Conservation (phyloP, 2,329 filamentous ascomycete species). For the Penicillium olsonii region DNA sequence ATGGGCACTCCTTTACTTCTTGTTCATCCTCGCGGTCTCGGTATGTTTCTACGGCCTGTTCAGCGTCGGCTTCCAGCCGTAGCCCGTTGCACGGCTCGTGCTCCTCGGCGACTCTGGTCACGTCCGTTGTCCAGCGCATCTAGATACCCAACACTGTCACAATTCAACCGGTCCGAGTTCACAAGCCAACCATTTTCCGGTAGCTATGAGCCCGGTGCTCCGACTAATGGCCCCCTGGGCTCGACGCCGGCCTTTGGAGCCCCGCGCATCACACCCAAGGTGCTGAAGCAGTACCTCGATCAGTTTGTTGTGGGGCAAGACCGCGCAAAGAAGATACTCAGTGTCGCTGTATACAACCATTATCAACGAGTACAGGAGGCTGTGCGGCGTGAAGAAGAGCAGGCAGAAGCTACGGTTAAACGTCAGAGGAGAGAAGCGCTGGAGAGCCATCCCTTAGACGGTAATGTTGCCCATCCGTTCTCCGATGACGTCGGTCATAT, state of each 20-base stretch:
- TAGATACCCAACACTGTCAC: slow-evolving; percentile 45
- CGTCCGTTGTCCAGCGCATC: slow-evolving; percentile 33
- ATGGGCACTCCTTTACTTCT: slow-evolving; percentile 6
- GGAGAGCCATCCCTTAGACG: slow-evolving; percentile 75
- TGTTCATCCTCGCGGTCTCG: slow-evolving; percentile 2
- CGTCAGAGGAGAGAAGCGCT: slow-evolving; percentile 69
- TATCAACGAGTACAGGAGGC: slow-evolving; percentile 82
- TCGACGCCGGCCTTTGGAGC: slow-evolving; percentile 60
- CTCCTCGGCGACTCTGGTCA: slow-evolving; percentile 6
- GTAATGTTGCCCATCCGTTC: slow-evolving; percentile 44
- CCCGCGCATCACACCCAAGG: slow-evolving; percentile 61
- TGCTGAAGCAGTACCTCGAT: slow-evolving; percentile 86
- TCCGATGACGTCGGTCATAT: background rate
- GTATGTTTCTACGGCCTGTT: slow-evolving; percentile 36
- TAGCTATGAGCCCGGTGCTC: slow-evolving; percentile 63
- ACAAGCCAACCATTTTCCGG: slow-evolving; percentile 63
- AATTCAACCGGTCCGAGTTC: slow-evolving; percentile 64
- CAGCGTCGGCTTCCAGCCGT: slow-evolving; percentile 26
- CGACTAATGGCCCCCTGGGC: slow-evolving; percentile 64
- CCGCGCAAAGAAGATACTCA: slow-evolving; percentile 86
- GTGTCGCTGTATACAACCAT: slow-evolving; percentile 93
- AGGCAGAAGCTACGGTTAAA: slow-evolving; percentile 72
- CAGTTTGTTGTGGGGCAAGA: slow-evolving; percentile 97
- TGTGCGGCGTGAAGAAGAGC: slow-evolving; percentile 75
- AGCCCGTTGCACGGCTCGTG: slow-evolving; percentile 24